Conservation (phyloP, 305 asterid genomes). For the Fraxinus platypoda region DNA sequence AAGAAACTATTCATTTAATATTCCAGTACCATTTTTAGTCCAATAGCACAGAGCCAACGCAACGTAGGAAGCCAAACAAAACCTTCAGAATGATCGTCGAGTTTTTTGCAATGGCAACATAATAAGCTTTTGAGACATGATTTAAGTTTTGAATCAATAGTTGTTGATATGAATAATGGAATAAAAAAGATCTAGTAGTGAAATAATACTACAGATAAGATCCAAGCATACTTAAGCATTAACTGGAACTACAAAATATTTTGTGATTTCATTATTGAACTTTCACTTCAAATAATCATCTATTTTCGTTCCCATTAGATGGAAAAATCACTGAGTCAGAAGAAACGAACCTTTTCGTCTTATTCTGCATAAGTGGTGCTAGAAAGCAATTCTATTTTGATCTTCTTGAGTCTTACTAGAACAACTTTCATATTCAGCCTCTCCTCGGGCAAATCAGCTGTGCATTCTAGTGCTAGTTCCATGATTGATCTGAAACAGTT, state of each 20-base stretch:
- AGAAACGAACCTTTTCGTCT: neutral
- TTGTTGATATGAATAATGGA: too few species aligned
- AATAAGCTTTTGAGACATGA: too few species aligned
- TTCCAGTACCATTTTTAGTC: neutral
- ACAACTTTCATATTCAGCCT: conserved; percentile 22
- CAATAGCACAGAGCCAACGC: neutral
- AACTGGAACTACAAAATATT: too few species aligned
- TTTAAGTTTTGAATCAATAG: too few species aligned
- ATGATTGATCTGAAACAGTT: neutral
- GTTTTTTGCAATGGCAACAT: neutral
- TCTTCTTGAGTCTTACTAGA: conserved; percentile 9
- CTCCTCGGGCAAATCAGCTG: conserved; percentile 7
- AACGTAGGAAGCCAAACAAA: neutral
- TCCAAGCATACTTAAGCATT: too few species aligned
- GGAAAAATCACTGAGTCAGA: neutral
- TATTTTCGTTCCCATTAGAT: neutral
- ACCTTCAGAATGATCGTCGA: neutral
- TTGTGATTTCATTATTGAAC: neutral
- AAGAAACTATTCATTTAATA: too few species aligned
- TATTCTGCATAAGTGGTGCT: neutral
- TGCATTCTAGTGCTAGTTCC: conserved; percentile 24
- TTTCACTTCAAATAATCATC: neutral
- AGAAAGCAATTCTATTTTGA: neutral
- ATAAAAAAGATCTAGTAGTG: too few species aligned
- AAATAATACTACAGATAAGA: too few species aligned